These are phyloP conservation scores for Fistulina hepatica DNA, from an alignment of 1,284 basidiomycete genomes.

Conservation along the genomic window DNA sequence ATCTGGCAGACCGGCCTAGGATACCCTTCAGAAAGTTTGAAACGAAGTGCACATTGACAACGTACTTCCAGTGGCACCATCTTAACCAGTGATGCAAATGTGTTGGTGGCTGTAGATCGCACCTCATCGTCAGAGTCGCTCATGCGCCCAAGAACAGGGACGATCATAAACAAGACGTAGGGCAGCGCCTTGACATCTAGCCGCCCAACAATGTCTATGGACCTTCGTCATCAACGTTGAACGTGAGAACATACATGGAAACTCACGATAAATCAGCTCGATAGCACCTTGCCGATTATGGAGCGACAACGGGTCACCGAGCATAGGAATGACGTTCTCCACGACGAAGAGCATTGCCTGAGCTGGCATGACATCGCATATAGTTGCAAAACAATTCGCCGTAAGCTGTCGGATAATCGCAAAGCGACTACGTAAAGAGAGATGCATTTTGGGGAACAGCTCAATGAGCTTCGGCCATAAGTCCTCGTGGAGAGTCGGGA, in stretches of 20 bases:
- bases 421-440: conserved; percentile 74
- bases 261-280: conserved; percentile 85
- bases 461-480: conserved; percentile 62
- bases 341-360: conserved; percentile 86
- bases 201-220: conserved; percentile 77
- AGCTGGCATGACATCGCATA: conserved; percentile 79
- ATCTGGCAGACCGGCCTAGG: conserved; percentile 86
- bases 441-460: conserved; percentile 68
- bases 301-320: conserved; percentile 73
- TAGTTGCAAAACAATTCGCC: conserved; percentile 77
- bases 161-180: conserved; percentile 95
- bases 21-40: conserved; percentile 5
- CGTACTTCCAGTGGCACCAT: conserved; percentile 94
- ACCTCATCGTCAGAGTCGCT: conserved; percentile 90
- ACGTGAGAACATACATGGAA: conserved; percentile 5
- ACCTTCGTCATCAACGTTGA: conserved; percentile 10
- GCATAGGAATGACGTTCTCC: conserved; percentile 74
- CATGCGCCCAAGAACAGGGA: conserved; percentile 95
- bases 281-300: conserved; percentile 82
- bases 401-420: conserved; percentile 86
- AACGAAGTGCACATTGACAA: not conserved
- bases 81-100: conserved; percentile 97
- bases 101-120: conserved; percentile 88
- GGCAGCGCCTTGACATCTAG: conserved; percentile 93
- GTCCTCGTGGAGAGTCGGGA: conserved; percentile 63